Conservation (phyloP, 2,329 filamentous ascomycete genomes). For the Aspergillus pseudonomiae region DNA sequence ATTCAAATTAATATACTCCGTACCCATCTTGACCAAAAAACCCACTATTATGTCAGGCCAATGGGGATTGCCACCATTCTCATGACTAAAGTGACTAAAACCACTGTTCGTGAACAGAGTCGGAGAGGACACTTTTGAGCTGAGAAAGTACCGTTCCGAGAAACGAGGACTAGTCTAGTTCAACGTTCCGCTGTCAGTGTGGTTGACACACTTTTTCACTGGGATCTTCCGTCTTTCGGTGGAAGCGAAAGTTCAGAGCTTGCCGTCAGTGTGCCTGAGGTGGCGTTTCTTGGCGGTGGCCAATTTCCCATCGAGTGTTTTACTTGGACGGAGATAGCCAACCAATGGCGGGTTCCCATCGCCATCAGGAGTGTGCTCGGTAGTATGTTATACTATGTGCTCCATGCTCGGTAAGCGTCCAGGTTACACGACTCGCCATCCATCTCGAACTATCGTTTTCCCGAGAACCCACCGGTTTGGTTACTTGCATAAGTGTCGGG, state of each 20-base stretch:
- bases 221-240: background rate
- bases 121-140: background rate
- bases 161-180: background rate
- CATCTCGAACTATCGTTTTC: background rate
- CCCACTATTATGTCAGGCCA: background rate
- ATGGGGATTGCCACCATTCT: background rate
- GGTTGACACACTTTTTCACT: background rate
- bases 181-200: background rate
- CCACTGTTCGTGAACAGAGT: background rate
- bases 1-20: background rate
- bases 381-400: too few species aligned
- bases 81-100: background rate
- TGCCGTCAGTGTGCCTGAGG: conserved; percentile 19
- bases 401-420: too few species aligned
- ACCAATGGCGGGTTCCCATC: background rate
- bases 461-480: background rate
- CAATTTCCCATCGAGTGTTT: conserved; percentile 9
- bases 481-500: background rate
- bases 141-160: background rate
- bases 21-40: background rate
- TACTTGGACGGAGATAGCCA: background rate
- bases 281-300: conserved; percentile 25
- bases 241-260: background rate
- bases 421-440: background rate
- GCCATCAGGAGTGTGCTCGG: background rate